Evolutionary conservation across 2,329 filamentous ascomycete species (phyloP).

Genomic region (Diaporthe caulivora): DNA sequence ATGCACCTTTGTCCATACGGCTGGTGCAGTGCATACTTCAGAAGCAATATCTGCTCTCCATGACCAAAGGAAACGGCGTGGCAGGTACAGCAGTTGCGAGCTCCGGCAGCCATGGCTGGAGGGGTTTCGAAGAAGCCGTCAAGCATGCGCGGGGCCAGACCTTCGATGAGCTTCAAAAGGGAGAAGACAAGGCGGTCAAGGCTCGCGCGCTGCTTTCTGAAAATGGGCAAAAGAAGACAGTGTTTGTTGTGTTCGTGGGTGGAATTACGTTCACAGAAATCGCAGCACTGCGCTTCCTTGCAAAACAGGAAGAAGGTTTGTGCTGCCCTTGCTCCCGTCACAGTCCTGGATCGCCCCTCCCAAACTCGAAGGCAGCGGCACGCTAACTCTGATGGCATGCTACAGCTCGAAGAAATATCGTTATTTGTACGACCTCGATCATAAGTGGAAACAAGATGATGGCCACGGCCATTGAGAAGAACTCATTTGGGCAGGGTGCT

Average conservation of each 20-base stretch:
- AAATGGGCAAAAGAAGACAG: slow-evolving; percentile 80
- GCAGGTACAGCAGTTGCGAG: slow-evolving; percentile 61
- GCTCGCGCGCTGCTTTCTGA: slow-evolving; percentile 87
- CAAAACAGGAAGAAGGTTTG: slow-evolving; percentile 81
- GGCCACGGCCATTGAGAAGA: slow-evolving; percentile 83
- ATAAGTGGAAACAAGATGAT: slow-evolving; percentile 92
- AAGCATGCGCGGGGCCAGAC: slow-evolving; percentile 90
- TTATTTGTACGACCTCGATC: slow-evolving; percentile 93
- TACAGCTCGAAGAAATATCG: slow-evolving; percentile 79
- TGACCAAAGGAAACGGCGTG: slow-evolving; percentile 73
- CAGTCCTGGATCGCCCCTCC: neutral
- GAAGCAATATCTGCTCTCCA: slow-evolving; percentile 83
- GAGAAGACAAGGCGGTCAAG: slow-evolving; percentile 91
- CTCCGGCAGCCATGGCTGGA: slow-evolving; percentile 82
- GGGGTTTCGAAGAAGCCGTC: slow-evolving; percentile 91
- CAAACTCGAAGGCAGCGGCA: neutral
- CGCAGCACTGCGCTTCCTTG: slow-evolving; percentile 91
- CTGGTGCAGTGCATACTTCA: slow-evolving; percentile 94
- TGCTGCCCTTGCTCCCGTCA: slow-evolving; percentile 9
- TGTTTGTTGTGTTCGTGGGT: slow-evolving; percentile 97
- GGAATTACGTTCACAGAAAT: slow-evolving; percentile 97
- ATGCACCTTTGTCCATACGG: slow-evolving; percentile 91
- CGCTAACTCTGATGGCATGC: slow-evolving; percentile 31
- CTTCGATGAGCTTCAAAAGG: slow-evolving; percentile 92
- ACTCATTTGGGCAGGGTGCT: slow-evolving; percentile 66